These are phyloP conservation scores for Rhodosporidiobolus odoratus DNA, from an alignment of 768 basidiomycete genomes.

Conservation along the genomic window DNA sequence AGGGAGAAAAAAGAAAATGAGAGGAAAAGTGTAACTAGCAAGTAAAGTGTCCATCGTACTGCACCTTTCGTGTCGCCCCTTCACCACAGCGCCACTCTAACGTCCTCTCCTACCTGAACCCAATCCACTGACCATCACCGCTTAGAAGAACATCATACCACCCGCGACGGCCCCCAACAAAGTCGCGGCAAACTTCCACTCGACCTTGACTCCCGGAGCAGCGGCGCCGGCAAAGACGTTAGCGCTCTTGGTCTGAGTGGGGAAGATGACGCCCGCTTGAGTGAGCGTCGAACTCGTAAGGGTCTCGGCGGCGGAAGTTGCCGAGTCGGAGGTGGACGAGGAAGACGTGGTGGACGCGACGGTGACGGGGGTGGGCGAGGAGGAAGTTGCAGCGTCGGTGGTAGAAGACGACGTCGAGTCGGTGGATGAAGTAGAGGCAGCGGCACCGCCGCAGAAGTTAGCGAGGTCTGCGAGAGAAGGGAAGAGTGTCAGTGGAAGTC, in stretches of 20 bases:
- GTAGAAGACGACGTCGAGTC: not conserved
- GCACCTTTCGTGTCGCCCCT: not conserved
- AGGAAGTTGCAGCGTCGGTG: not conserved
- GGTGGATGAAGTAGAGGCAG: not conserved
- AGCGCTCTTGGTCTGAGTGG: constrained; percentile 22
- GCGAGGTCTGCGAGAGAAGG: constrained; percentile 11
- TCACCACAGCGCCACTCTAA: not conserved
- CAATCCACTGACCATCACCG: not conserved
- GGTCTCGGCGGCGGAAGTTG: not conserved
- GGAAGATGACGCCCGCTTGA: constrained; percentile 2
- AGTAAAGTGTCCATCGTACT: constrained; percentile 8
- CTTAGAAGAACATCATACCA: constrained; percentile 16
- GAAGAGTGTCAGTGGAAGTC: not conserved
- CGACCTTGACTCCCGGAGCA: not conserved
- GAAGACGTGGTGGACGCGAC: not conserved
- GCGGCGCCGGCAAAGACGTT: constrained; percentile 18
- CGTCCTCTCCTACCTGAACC: too few species aligned
- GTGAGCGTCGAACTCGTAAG: not conserved
- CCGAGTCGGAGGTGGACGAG: not conserved
- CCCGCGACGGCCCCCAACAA: not conserved
- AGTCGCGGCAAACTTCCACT: not conserved
- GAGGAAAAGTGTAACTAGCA: not conserved
- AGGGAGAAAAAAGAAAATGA: not conserved
- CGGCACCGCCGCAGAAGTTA: constrained; percentile 10
- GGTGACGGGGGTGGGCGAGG: not conserved